Conservation (phyloP, 2,329 filamentous ascomycete species). For the Trichoderma gracile region DNA sequence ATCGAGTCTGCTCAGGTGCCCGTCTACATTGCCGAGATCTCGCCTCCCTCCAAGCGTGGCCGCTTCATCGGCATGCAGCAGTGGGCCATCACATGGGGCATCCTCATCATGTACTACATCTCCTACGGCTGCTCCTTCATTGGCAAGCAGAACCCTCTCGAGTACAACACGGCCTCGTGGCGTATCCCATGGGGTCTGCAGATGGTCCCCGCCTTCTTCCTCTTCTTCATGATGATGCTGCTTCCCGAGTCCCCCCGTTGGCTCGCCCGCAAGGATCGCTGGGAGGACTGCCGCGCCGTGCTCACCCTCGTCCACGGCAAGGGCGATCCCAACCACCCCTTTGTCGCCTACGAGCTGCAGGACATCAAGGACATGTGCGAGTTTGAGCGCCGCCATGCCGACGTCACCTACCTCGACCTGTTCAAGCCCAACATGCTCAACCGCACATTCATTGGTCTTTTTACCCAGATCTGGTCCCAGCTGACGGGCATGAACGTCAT, state of each 20-base stretch:
- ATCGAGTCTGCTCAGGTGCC: conserved; percentile 68
- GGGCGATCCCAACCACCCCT: conserved; percentile 63
- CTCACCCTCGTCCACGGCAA: conserved; percentile 63
- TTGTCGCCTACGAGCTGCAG: conserved; percentile 66
- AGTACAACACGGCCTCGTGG: conserved; percentile 57
- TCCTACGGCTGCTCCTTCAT: conserved; percentile 65
- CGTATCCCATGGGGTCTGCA: conserved; percentile 66
- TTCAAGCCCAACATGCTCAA: conserved; percentile 66
- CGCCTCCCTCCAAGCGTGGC: conserved; percentile 55
- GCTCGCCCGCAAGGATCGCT: conserved; percentile 63
- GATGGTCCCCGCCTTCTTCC: conserved; percentile 61
- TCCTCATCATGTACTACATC: conserved; percentile 71
- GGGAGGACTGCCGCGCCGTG: conserved; percentile 57
- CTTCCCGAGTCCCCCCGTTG: conserved; percentile 64
- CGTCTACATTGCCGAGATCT: conserved; percentile 70
- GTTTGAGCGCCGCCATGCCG: conserved; percentile 68
- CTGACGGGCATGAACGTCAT: conserved; percentile 59
- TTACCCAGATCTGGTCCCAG: conserved; percentile 59
- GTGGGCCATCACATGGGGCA: conserved; percentile 69
- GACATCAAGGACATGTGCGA: conserved; percentile 75
- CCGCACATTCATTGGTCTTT: conserved; percentile 53
- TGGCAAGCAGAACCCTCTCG: conserved; percentile 34
- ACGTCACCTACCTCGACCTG: conserved; percentile 71
- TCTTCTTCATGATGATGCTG: conserved; percentile 60
- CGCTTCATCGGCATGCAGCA: conserved; percentile 71